Evolutionary conservation across 768 basidiomycete species (phyloP), one percentile per base, ranked within the genome.

Genomic region (Leucocoprinus sp.): DNA sequence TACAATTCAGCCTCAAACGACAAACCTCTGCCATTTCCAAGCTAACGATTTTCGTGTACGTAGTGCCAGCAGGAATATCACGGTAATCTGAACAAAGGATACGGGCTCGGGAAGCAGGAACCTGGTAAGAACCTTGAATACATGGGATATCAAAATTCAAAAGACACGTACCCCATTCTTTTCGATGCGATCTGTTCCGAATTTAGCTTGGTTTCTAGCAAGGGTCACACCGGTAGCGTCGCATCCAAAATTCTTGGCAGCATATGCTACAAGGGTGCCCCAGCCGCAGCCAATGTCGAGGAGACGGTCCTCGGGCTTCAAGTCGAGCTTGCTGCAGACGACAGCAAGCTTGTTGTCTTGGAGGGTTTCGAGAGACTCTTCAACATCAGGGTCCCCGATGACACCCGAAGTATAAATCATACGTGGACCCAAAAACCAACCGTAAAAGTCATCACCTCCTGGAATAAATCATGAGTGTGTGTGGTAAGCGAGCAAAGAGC

Each of bases 321-420:
- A 77, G 62, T 86, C 74, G 44, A 99, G 79, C 65, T 98, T 99
- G 57, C 83, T 87, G 67, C 96, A 98, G 15, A 99, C 95, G 49
- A 96, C 66, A 12, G 84, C 82, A 44, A 99, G 82, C 64, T 99
- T 98, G 76, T 98, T 99, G 64, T 98, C 95, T 70, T 99, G 96
- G 8, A 99, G 78, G 54, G 92, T 74, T 61, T 98, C 95, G 37
- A 99, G 75, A 9, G 90, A 81, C 63, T 97, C 85, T 51, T 82
- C 71, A 33, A 70, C 66, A 52, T 76, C 75, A 49, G 84, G 66
- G 59, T 86, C 80, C 19, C 68, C 67, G 45, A 97, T 75, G 42
- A 99, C 72, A 52, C 96, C 96, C 21, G 89, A 93, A 8, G 96
- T 99, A 64, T 98, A 99, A 60, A 99, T 80, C 95, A 96, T 96